Percentiles rank a stretch among this genome's conserved stretches.
phyloP scores from a whole-genome alignment of 495 filamentous ascomycete genomes.

The Clohesyomyces aquaticus region DNA sequence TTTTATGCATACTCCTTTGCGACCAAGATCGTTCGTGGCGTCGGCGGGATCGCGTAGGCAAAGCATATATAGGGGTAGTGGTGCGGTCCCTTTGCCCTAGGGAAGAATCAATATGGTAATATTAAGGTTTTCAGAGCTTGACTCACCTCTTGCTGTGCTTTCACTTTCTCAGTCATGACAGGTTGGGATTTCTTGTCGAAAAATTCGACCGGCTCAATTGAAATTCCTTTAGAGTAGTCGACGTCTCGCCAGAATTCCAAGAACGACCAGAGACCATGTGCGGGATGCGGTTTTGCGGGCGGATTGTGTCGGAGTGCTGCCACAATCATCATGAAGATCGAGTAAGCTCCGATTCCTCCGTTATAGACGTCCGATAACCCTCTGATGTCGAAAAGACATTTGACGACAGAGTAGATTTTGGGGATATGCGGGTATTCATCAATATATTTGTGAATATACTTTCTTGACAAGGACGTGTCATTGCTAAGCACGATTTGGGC shows the following conservation, averaged over 20 bases:
- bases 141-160: conserved; percentile 21
- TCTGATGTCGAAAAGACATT: conserved; percentile 55
- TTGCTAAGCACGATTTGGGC: conserved; percentile 54
- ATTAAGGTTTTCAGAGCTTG: too few relatives aligned
- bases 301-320: conserved; percentile 52
- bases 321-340: conserved; percentile 61
- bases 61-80: conserved; percentile 47
- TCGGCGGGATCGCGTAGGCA: conserved; percentile 66
- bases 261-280: conserved; percentile 39
- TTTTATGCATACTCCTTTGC: conserved; percentile 49
- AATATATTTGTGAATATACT: conserved; percentile 53
- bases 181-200: conserved; percentile 44
- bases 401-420: conserved; percentile 54
- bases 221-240: conserved; percentile 54
- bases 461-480: conserved; percentile 44
- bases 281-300: conserved; percentile 30
- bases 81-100: conserved; percentile 6
- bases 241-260: conserved; percentile 55
- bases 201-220: conserved; percentile 55
- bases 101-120: conserved; percentile 3
- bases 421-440: conserved; percentile 55
- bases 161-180: conserved; percentile 14
- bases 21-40: conserved; percentile 60
- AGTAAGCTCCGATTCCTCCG: conserved; percentile 55
- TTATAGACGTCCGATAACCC: conserved; percentile 52